A percentile compares a stretch with the other conserved stretches of the same genome.
Evolutionary conservation across 2,329 filamentous ascomycete species (phyloP).

Genomic region (Plectosphaerella plurivora): DNA sequence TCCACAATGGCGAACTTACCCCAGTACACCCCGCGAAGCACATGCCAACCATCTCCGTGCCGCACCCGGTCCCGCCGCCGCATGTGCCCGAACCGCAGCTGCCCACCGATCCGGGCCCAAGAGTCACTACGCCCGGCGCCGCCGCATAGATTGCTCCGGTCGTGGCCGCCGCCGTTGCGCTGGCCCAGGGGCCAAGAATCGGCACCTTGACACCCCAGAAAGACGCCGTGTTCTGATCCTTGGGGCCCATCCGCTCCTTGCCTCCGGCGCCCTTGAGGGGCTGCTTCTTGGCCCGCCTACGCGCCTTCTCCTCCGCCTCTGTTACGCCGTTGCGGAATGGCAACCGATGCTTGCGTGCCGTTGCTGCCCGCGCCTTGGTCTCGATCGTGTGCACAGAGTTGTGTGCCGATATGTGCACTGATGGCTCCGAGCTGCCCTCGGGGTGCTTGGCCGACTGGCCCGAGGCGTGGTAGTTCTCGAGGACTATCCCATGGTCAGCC

Average conservation of each 20-base stretch:
- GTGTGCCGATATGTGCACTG: slow-evolving; percentile 65
- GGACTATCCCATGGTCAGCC: neutral
- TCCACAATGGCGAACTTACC: slow-evolving; percentile 8
- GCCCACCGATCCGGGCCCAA: slow-evolving; percentile 6
- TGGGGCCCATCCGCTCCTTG: slow-evolving; percentile 9
- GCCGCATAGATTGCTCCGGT: slow-evolving; percentile 10
- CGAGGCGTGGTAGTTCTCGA: slow-evolving; percentile 37
- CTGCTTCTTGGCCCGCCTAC: slow-evolving; percentile 6
- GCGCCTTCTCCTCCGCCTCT: slow-evolving; percentile 8
- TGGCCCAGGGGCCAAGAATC: slow-evolving; percentile 7
- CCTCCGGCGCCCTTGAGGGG: slow-evolving; percentile 3
- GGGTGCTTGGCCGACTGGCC: slow-evolving; percentile 37
- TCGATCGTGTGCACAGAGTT: slow-evolving; percentile 48
- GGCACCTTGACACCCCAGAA: slow-evolving; percentile 10
- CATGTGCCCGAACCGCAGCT: slow-evolving; percentile 10
- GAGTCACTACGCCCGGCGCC: slow-evolving; percentile 8
- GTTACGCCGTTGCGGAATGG: slow-evolving; percentile 6
- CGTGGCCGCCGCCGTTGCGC: slow-evolving; percentile 3
- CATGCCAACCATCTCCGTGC: slow-evolving; percentile 8
- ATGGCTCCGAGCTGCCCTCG: slow-evolving; percentile 38
- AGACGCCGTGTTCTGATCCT: slow-evolving; percentile 8
- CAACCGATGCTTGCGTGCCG: slow-evolving; percentile 2
- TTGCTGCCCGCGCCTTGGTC: slow-evolving; percentile 4
- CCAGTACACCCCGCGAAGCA: slow-evolving; percentile 9
- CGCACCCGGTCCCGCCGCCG: slow-evolving; percentile 7